Evolutionary conservation across 768 basidiomycete species (phyloP), one percentile per base, ranked within the genome.

Genomic region (Mycena kentingensis): DNA sequence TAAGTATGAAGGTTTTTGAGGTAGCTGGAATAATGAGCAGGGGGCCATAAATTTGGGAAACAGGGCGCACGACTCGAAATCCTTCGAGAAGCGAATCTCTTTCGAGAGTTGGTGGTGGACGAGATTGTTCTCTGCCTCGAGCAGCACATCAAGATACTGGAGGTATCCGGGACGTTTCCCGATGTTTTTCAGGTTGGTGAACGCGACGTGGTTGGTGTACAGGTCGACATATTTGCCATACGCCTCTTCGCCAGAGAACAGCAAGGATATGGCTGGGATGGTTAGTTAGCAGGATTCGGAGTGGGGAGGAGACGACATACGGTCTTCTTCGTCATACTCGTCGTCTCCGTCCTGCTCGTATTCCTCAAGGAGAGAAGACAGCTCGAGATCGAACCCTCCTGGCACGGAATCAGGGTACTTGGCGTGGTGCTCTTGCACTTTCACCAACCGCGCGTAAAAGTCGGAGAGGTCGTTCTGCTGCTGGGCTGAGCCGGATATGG

Each of bases 171-270:
- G 72, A 36, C 94, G 82, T 65, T 88, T 91, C 44, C 85, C 81
- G 43, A 94, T 81, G 52, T 87, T 82, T 71, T 90, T 91, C 58
- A 99, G 70, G 70, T 99, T 99, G 74, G 83, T 85, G 73, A 90
- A 98, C 43, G 88, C 77, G 42, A 87, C 82, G 63, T 98, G 97
- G 53, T 90, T 86, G 44, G 84, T 77, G 68, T 98, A 91, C 51
- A 99, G 69, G 69, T 99, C 97, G 55, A 98, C 81, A 67, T 96
- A 98, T 70, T 90, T 90, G 46, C 97, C 97, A 61, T 95, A 92
- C 7, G 81, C 81, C 67, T 99, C 97, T 75, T 98, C 96, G 28
- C 97, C 97, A 12, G 95, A 96, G 73, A 99, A 99, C 61, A 96
- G 70, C 44, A 90, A 70, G 29, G 88, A 86, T 49, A 93, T 77